A percentile compares a stretch with the other conserved stretches of the same genome.
Evolutionary conservation across 352 stramenopile genomes (phyloP).

Genomic region (Globisporangium irregulare): DNA sequence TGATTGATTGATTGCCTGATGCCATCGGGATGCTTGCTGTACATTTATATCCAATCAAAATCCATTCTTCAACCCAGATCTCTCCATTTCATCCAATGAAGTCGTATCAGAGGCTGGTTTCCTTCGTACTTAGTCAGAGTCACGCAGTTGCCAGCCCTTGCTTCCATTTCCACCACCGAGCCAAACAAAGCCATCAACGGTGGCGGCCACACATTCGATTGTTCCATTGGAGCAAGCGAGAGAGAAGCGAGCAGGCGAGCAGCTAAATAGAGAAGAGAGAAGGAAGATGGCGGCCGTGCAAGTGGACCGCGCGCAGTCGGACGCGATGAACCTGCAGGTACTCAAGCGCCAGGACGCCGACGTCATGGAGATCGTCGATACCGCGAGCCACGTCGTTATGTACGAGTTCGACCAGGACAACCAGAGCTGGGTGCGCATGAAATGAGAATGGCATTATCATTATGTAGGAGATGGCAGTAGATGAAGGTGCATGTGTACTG

Average conservation of each 20-base stretch:
- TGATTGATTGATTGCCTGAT: not conserved
- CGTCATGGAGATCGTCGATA: conserved; percentile 84
- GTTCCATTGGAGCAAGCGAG: not conserved
- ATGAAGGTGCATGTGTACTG: not conserved
- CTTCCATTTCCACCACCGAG: conserved; percentile 10
- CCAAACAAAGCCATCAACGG: not conserved
- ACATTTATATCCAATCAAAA: conserved; percentile 1
- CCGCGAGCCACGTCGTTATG: conserved; percentile 81
- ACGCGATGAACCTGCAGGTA: conserved; percentile 87
- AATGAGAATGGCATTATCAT: not conserved
- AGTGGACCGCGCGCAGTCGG: conserved; percentile 78
- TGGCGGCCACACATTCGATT: conserved; percentile 9
- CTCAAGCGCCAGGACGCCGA: conserved; percentile 78
- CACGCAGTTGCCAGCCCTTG: not conserved
- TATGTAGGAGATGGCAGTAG: not conserved
- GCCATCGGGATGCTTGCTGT: not conserved
- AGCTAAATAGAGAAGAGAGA: not conserved
- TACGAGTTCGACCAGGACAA: conserved; percentile 86
- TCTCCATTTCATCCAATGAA: conserved; percentile 4
- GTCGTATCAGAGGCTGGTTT: not conserved
- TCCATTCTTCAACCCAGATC: not conserved
- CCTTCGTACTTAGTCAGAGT: conserved; percentile 12
- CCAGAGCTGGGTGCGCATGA: conserved; percentile 73
- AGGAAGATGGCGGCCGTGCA: conserved; percentile 44
- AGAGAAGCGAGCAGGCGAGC: not conserved